Base-by-base conservation (phyloP, 345 rosid species). In the Angophora floribunda region DNA sequence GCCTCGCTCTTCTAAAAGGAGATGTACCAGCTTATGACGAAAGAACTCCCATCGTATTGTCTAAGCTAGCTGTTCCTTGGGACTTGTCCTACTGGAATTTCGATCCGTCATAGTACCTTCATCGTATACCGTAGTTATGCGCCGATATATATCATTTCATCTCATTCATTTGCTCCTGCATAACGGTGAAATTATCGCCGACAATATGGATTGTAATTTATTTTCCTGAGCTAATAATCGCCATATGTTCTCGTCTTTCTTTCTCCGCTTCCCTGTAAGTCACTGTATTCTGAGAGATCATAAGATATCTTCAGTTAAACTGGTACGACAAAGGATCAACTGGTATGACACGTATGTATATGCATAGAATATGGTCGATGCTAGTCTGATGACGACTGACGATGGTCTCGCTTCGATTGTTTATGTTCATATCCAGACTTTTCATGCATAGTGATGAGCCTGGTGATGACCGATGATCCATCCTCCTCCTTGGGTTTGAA, bases 11-110 rank as follows among this genome's bases (percentile, higher is more conserved):
- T 12, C 16, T 44, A 93, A 90, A 86, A 93, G 91, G 79, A 93
- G 95, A 90, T 88, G 94, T 53, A 92, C 88, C 87, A 94, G 95
- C 87, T 59, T 87, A 16, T 92, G 88, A 92, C 47, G 14, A 36
- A 36, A 75, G 82, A 75, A 21, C 82, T 10, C 47, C 47, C 82
- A 75, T 75, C 82, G 49, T 75, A 3, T 63, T 36, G 49, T 75
- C 82, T 36, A 75, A 41, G 80, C 26, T 75, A 36, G 49, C 47
- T 75, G 49, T 75, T 44, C 36, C 4, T 17, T 19, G 49, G 21
- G 49, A 75, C 2, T 32, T 36, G 26, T 75, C 36, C 49, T 17
- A 47, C 47, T 75, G 49, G 49, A 36, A 75, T 75, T 75, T 75
- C 47, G 26, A 36, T 75, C 82, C 9, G 82, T 9, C 47, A 19